Percentiles rank a stretch among this genome's conserved stretches.
phyloP scores from a whole-genome alignment of 305 asterid genomes.

The Solanum hybrid region DNA sequence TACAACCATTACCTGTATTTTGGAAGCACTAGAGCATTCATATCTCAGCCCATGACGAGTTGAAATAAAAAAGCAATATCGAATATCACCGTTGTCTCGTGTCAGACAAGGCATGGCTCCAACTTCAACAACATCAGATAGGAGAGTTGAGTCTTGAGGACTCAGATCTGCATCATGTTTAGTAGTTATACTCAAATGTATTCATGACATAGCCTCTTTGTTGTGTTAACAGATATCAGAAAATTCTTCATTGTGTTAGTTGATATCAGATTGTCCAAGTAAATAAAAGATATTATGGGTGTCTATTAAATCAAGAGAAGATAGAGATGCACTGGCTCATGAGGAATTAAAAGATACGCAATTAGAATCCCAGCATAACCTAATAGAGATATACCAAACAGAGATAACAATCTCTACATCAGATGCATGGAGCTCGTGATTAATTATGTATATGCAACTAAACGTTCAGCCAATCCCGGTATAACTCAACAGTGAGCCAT shows the following conservation, averaged over 20 bases:
- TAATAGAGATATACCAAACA: not conserved
- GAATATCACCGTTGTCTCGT: slow-evolving; percentile 55
- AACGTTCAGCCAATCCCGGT: not conserved
- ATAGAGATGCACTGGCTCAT: not conserved
- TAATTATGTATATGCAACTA: not conserved
- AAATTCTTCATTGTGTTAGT: not conserved
- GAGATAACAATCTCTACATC: not conserved
- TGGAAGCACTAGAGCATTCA: slow-evolving; percentile 75
- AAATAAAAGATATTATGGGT: not conserved
- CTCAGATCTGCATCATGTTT: slow-evolving; percentile 53
- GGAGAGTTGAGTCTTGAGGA: slow-evolving; percentile 82
- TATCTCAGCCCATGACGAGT: slow-evolving; percentile 80
- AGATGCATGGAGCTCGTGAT: not conserved
- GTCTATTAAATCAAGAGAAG: not conserved
- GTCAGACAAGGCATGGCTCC: slow-evolving; percentile 55
- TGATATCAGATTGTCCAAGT: not conserved
- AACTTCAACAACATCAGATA: slow-evolving; percentile 73
- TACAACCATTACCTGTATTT: slow-evolving; percentile 49
- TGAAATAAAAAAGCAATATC: slow-evolving; percentile 66
- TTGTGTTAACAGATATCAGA: not conserved
- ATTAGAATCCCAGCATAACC: not conserved
- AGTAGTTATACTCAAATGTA: not conserved
- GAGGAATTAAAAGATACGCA: not conserved
- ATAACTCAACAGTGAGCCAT: not conserved
- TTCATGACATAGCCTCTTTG: not conserved